Evolutionary conservation across 2,329 filamentous ascomycete species (phyloP), one percentile per base, ranked within the genome.

Genomic region (Fusarium incarnatum): DNA sequence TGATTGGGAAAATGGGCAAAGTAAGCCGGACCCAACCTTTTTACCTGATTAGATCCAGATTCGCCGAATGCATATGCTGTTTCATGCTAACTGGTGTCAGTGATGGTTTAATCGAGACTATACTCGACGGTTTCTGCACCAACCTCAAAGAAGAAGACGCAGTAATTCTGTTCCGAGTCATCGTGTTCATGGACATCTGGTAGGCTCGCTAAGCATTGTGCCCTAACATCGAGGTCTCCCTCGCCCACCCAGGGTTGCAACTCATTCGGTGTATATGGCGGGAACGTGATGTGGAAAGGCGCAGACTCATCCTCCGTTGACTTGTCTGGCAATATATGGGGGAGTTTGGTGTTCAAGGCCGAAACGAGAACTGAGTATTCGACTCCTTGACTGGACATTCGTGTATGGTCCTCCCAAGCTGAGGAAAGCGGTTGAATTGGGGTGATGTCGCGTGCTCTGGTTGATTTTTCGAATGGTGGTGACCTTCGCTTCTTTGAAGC

Each of bases 61-160:
- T 79, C 80, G 81, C 81, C 83, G 8, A 79, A 75, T 7, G 79
- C 67, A 27, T 79, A 74, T 11, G 81, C 82, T 11, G 79, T 78
- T 71, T 84, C 85, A 73, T 86, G 83, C 84, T 87, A 57, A 44
- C 34, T 30, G 5, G 11, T 64, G 60, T 76, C 37, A 76, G 70
- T 41, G 27, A 32, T 8, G 37, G 15, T 56, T 41, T n/a, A 6
- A 11, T 22, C 30, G 37, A 30, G 32, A 41, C 18, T 8, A 37
- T 42, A 28, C 15, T 16, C 16, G 34, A 12, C 18, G 32, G 16
- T 40, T 25, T 11, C n/a, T 60, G 52, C 23, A 73, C 81, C 60
- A 73, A 88, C 86, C 80, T 88, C 84, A 70, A 85, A 88, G 22
- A 88, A 75, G 71, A 88, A 87, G 44, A 85, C 75, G 64, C 83